phyloP scores from a whole-genome alignment of 1,284 basidiomycete genomes.

The Rhodotorula mucilaginosa region DNA sequence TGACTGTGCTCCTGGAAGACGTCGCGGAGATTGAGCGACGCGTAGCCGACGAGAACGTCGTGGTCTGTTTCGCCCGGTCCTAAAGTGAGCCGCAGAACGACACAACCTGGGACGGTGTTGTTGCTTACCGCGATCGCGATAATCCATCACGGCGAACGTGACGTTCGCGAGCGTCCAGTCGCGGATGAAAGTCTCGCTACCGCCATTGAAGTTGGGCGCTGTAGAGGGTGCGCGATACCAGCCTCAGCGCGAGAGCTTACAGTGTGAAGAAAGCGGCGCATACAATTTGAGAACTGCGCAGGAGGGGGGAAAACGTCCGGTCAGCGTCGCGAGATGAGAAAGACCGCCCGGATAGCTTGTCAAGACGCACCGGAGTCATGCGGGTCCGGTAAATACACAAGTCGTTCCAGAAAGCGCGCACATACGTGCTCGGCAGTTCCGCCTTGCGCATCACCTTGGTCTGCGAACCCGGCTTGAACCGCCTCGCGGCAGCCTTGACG shows the following conservation, averaged over 20 bases:
- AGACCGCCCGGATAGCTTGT: neutral
- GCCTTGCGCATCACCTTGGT: slow-evolving; percentile 9
- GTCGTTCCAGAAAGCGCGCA: slow-evolving; percentile 31
- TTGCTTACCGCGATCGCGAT: slow-evolving; percentile 29
- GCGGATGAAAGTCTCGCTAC: slow-evolving; percentile 26
- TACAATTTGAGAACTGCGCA: slow-evolving; percentile 1
- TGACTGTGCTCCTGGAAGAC: slow-evolving; percentile 27
- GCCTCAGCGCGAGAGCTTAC: too few species aligned
- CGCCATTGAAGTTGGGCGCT: slow-evolving; percentile 36
- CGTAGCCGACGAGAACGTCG: slow-evolving; percentile 34
- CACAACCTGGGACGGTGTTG: too few species aligned
- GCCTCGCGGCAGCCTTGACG: neutral
- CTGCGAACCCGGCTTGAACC: neutral
- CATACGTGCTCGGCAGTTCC: slow-evolving; percentile 36
- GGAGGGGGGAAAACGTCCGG: neutral
- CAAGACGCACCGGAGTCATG: slow-evolving; percentile 27
- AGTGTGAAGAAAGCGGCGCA: neutral
- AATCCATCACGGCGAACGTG: slow-evolving; percentile 37
- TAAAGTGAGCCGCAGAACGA: neutral
- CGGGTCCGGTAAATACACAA: slow-evolving; percentile 29
- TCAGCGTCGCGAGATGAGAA: neutral
- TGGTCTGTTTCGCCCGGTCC: neutral
- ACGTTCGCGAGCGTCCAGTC: slow-evolving; percentile 34
- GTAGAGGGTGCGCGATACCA: neutral
- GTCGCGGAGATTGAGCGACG: slow-evolving; percentile 25